phyloP scores from a whole-genome alignment of 1,139 yeast genomes.

The Protomyces arabidopsidicola region DNA sequence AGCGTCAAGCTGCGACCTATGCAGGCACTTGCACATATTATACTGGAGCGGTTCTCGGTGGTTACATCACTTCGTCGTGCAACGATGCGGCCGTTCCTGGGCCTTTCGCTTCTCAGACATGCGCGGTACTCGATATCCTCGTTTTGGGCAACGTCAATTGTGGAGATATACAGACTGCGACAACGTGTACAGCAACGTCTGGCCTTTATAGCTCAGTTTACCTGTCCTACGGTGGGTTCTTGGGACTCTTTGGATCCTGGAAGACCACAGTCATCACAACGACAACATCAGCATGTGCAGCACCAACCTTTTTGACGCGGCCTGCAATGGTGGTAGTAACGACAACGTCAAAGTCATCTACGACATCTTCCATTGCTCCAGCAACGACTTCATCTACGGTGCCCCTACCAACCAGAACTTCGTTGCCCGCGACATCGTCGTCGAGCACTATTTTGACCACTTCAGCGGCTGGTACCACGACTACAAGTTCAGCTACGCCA shows the following conservation, averaged over 20 bases:
- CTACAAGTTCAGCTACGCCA: no score
- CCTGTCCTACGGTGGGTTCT: no score
- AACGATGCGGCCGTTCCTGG: background rate
- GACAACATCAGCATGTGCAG: no score
- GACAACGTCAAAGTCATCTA: background rate
- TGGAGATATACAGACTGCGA: background rate
- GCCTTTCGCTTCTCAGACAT: background rate
- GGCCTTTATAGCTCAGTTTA: no score
- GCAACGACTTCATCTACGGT: background rate
- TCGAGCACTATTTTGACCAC: background rate
- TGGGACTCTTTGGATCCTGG: no score
- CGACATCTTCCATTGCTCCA: background rate
- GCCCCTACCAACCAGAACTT: background rate
- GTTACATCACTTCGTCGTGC: background rate
- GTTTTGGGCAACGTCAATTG: background rate
- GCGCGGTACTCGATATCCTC: background rate
- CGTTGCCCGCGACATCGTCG: background rate
- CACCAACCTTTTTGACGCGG: no score
- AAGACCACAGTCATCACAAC: no score
- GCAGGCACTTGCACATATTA: background rate
- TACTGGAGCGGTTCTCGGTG: background rate
- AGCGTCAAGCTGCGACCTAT: background rate
- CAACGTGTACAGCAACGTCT: background rate
- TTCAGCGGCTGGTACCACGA: no score
- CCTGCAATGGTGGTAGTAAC: background rate